Evolutionary conservation across 768 basidiomycete genomes (phyloP), one percentile per base, ranked within the genome.

Genomic region (Pholiota conissans): DNA sequence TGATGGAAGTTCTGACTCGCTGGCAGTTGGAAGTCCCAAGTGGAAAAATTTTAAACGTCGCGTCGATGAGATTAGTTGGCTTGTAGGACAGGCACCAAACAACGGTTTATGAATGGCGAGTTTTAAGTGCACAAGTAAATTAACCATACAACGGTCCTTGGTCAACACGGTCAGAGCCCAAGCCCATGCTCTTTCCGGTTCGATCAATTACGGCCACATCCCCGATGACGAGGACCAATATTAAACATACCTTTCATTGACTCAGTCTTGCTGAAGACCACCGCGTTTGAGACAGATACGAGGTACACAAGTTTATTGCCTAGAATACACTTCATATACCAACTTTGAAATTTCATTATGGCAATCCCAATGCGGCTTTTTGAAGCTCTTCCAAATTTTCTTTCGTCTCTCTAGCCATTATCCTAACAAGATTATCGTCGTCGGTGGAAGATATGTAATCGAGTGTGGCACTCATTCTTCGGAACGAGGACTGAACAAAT

Each of bases 211-310:
- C 51, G 56, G 35, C 50, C n/a, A 13, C 35, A 39, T 52, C 53
- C 35, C 40, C 35, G 49, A 51, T 52, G 66, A 61, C 52, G 58
- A 46, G 73, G 81, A 88, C 87, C 89, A 64, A 90, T 26, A 89
- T 72, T 42, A 56, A 62, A 61, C 35, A 56, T 78, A 76, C 86
- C 90, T 80, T 88, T 79, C 61, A 84, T 89, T 94, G 93, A 93
- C 92, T 90, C 85, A 85, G 84, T 75, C 83, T 77, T 74, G 68
- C 66, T 72, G 57, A 67, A 90, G 82, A 75, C 67, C 61, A 75
- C 85, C 74, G 76, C 77, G 75, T 78, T 78, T 89, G 87, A 84
- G 93, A 95, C 93, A 95, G 93, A 94, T 95, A 93, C 92, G 93
- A 82, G 90, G 91, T 80, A 76, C 65, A 84, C 71, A 83, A 3